Conservation (phyloP, 2,329 filamentous ascomycete species). For the Neopestalotiopsis sp. region DNA sequence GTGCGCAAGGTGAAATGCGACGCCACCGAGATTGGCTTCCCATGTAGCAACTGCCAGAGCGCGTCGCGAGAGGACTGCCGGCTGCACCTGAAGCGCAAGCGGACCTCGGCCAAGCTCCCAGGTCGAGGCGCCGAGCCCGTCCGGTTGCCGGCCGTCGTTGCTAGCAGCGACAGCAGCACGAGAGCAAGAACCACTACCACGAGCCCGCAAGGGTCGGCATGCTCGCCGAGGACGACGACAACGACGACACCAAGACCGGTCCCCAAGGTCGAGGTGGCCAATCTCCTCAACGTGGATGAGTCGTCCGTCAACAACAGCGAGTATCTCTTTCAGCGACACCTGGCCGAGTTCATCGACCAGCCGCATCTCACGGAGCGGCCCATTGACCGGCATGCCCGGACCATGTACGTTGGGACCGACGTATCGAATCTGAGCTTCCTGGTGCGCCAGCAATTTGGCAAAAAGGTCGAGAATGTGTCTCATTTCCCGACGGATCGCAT, state of each 20-base stretch:
- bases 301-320: conserved; percentile 35
- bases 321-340: conserved; percentile 49
- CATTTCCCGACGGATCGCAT: conserved; percentile 48
- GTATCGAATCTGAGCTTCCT: conserved; percentile 62
- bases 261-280: not conserved
- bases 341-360: conserved; percentile 56
- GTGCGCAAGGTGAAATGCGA: conserved; percentile 19
- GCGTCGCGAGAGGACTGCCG: conserved; percentile 17
- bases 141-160: not conserved
- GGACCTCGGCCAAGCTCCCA: conserved; percentile 6
- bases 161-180: no score
- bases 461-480: conserved; percentile 29
- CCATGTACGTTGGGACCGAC: conserved; percentile 61
- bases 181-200: not conserved
- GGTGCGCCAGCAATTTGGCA: conserved; percentile 50
- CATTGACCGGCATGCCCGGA: conserved; percentile 52
- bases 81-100: conserved; percentile 19
- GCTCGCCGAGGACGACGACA: conserved; percentile 10
- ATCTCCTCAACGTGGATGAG: conserved; percentile 2
- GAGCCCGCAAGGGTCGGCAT: not conserved
- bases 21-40: conserved; percentile 19
- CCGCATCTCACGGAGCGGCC: conserved; percentile 50
- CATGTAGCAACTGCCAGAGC: conserved; percentile 16
- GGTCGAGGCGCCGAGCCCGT: not conserved
- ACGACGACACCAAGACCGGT: conserved; percentile 12